Evolutionary conservation across 2,329 filamentous ascomycete species (phyloP).

Genomic region (Trematosphaeria pertusa): DNA sequence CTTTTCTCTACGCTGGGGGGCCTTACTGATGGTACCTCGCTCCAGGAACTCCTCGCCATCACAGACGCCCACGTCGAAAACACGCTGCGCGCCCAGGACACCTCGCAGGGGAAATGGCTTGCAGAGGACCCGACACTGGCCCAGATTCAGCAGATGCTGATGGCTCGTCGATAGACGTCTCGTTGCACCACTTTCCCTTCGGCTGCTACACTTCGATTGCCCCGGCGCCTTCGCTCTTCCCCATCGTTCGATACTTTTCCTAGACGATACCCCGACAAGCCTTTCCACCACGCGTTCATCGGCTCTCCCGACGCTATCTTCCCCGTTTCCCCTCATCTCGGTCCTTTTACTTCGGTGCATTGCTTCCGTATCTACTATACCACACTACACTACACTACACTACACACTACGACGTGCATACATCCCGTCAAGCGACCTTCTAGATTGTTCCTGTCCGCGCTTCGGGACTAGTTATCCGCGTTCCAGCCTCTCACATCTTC

Average conservation of each 20-base stretch:
- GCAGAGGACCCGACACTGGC: constrained; percentile 65
- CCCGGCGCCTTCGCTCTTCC: neutral
- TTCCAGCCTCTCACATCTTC: neutral
- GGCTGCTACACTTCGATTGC: neutral
- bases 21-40: constrained; percentile 15
- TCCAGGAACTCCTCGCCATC: constrained; percentile 63
- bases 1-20: neutral
- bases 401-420: too few relatives aligned
- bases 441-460: neutral
- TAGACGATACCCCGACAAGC: constrained; percentile 20
- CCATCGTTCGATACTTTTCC: constrained; percentile 9
- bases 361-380: neutral
- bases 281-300: constrained; percentile 15
- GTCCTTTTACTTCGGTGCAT: neutral
- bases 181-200: neutral
- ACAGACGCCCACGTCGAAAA: constrained; percentile 64
- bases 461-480: neutral
- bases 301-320: constrained; percentile 1
- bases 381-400: too few relatives aligned
- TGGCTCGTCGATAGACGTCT: constrained; percentile 35
- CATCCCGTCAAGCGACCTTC: neutral
- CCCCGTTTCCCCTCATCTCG: neutral
- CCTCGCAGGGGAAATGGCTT: constrained; percentile 66
- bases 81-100: constrained; percentile 62
- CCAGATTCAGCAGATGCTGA: constrained; percentile 53